Conservation (phyloP, 73 alveolate genomes). For the Stentor coeruleus region DNA sequence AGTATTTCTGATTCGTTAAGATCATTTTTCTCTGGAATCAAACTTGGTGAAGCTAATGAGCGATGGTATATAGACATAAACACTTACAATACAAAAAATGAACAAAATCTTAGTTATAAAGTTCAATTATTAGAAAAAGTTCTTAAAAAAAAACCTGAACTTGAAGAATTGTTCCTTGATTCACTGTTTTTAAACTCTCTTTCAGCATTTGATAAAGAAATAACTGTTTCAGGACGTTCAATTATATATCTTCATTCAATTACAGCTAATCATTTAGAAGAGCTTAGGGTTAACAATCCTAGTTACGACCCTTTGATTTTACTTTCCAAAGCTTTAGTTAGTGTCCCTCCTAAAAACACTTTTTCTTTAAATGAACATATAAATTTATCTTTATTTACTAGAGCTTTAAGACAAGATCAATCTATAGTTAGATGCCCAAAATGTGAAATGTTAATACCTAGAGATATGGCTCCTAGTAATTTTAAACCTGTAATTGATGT, state of each 20-base stretch:
- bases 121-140: neutral
- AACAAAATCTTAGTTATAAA: neutral
- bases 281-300: conserved; percentile 5
- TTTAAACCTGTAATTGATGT: conserved; percentile 11
- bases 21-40: neutral
- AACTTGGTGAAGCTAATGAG: neutral
- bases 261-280: conserved; percentile 8
- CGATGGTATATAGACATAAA: conserved; percentile 10
- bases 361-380: neutral
- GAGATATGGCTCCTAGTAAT: conserved; percentile 18
- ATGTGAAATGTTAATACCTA: neutral
- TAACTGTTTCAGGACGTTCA: neutral
- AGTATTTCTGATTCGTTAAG: neutral
- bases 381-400: neutral
- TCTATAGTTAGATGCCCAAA: conserved; percentile 7
- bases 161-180: neutral
- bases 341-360: neutral
- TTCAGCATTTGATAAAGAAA: neutral
- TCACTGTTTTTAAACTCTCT: neutral
- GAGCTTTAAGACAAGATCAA: conserved; percentile 26
- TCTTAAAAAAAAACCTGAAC: neutral
- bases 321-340: neutral
- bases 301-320: neutral
- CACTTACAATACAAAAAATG: neutral
- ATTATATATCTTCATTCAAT: neutral